Evolutionary conservation across 257 asterid species (phyloP), one percentile per base, ranked within the genome.

Genomic region (Solanum chilense): DNA sequence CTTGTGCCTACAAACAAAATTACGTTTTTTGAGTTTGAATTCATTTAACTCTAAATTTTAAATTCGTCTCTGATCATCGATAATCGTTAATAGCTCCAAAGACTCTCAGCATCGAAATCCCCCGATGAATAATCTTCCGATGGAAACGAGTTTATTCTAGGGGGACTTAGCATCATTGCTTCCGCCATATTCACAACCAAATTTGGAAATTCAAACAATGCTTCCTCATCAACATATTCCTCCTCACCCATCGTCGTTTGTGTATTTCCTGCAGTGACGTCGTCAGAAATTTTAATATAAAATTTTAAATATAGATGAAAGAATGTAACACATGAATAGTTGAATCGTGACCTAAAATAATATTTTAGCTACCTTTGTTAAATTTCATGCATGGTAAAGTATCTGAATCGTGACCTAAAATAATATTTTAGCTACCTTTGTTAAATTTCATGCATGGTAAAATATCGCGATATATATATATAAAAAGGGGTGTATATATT

Each of bases 111-210:
- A 35, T 71, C 71, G 12, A 31, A 37, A 13, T 70, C 81, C 33
- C n/a, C 83, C 12, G 41, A 10, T 37, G 82, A 73, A 73, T 73
- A 58, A 47, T 85, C 87, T n/a, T 75, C 64, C 1, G 66, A 60
- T 12, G 56, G 42, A 31, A 70, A 71, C 0, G 83, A 71, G 18
- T 47, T 85, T 60, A 85, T 71, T 77, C 87, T 45, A 47, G 87
- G 87, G 9, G 87, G 87, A 31, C 58, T 85, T 23, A 85, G 49
- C 87, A 85, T 85, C 87, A 85, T 85, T 21, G 83, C 87, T 27
- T 77, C 87, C 7, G 87, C 87, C 87, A 85, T 85, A 41, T 85
- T 80, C 13, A 85, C 87, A 21, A 85, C 4, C 21, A 85, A 85
- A 14, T 3, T 85, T 6, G 78, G 83, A 80, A 85, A 71, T 12